Percentiles rank a stretch among this genome's conserved stretches.
Evolutionary conservation across 2,329 filamentous ascomycete genomes (phyloP).

Genomic region (Fonsecaea pedrosoi): DNA sequence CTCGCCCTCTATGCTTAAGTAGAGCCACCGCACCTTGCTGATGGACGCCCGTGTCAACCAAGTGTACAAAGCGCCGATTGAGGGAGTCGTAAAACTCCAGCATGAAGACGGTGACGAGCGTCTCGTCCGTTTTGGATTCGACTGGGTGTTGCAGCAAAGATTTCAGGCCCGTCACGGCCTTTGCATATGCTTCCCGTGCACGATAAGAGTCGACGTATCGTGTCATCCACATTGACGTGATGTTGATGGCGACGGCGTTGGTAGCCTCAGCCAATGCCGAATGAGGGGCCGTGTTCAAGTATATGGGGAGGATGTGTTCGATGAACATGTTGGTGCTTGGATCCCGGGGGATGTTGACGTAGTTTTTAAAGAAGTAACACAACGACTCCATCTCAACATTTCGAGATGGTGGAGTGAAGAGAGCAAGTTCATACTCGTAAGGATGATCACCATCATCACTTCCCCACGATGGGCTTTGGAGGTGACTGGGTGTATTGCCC

Average conservation of each 20-base stretch:
- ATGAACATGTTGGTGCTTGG: conserved; percentile 35
- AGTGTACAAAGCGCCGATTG: conserved; percentile 29
- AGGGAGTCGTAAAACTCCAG: conserved; percentile 36
- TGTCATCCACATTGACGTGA: conserved; percentile 34
- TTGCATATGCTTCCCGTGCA: conserved; percentile 25
- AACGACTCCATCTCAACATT: conserved; percentile 27
- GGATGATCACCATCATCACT: not conserved
- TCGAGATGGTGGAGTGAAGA: conserved; percentile 24
- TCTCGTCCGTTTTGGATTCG: conserved; percentile 25
- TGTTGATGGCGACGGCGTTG: conserved; percentile 29
- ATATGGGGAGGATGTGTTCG: conserved; percentile 33
- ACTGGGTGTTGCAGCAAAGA: conserved; percentile 22
- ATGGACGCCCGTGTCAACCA: conserved; percentile 31
- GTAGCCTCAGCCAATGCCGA: conserved; percentile 29
- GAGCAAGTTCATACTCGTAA: not conserved
- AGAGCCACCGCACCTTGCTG: conserved; percentile 35
- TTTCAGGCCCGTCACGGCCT: conserved; percentile 26
- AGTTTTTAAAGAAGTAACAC: conserved; percentile 34
- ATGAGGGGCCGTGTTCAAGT: conserved; percentile 19
- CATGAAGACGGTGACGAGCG: conserved; percentile 35
- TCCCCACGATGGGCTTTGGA: not conserved
- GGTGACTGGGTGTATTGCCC: not conserved
- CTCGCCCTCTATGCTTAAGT: conserved; percentile 24
- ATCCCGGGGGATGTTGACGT: conserved; percentile 35
- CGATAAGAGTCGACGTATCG: conserved; percentile 23